Evolutionary conservation across 129 eudicot species (phyloP).

Genomic region (Lactuca saligna): DNA sequence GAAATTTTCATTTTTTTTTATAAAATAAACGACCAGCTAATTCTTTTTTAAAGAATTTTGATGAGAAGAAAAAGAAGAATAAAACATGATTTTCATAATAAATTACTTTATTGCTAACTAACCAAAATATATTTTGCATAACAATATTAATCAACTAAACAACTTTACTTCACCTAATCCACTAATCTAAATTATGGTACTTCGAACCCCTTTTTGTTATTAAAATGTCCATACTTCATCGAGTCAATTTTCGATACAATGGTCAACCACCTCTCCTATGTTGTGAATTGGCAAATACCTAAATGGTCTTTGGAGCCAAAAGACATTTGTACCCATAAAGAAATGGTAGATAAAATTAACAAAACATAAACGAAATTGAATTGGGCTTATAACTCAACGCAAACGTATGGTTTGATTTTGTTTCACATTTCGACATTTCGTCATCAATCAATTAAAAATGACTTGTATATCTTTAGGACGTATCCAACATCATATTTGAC

Average conservation of each 20-base stretch:
- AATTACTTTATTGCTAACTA: neutral
- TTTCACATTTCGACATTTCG: too few relatives aligned
- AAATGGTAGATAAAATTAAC: too few relatives aligned
- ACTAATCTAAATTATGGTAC: conserved; percentile 8
- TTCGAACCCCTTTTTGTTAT: neutral
- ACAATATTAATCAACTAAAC: conserved; percentile 24
- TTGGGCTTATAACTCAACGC: too few relatives aligned
- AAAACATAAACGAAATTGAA: too few relatives aligned
- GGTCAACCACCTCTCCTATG: neutral
- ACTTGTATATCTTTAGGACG: too few relatives aligned
- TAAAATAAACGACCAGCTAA: neutral
- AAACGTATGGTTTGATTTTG: too few relatives aligned
- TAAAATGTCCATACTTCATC: neutral
- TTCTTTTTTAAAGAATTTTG: neutral
- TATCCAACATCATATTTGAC: too few relatives aligned
- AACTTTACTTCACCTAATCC: conserved; percentile 35
- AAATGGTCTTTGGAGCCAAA: too few relatives aligned
- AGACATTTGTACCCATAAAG: too few relatives aligned
- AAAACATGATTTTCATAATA: neutral
- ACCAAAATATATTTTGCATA: neutral
- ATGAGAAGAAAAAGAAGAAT: neutral
- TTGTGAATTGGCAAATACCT: neutral
- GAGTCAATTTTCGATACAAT: neutral
- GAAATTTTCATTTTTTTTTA: neutral
- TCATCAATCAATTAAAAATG: too few relatives aligned